Base-by-base conservation (phyloP, 2,329 filamentous ascomycete genomes). In the Akanthomyces uredinophilus region DNA sequence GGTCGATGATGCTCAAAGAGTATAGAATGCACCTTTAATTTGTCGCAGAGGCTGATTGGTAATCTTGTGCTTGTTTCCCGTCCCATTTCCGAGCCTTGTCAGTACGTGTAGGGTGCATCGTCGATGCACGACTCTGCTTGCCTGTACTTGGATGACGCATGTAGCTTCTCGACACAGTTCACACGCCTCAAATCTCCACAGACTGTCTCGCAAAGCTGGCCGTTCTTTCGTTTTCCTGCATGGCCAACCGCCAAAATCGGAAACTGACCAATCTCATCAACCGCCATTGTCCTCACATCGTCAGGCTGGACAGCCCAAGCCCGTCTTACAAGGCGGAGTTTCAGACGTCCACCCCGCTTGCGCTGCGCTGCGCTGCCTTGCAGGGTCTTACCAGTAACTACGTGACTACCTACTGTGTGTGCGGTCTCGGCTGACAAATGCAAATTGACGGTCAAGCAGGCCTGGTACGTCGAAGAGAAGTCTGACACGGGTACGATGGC, bases 391-490 rank as follows among this genome's bases (percentile, higher is more conserved):
- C 27, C n/a, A n/a, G n/a, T n/a, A n/a, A n/a, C n/a, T n/a, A n/a
- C n/a, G n/a, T n/a, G n/a, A n/a, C n/a, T n/a, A n/a, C n/a, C n/a
- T n/a, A n/a, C n/a, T n/a, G n/a, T 51, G 44, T 20, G 18, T 20
- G 22, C 27, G 20, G 14, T 32, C 24, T 20, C 10, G 27, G 58
- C 58, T 60, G 49, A 60, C 50, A 47, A 47, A 54, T 60, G 49
- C 58, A 24, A 60, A 53, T 47, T 18, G 27, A 47, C 39, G 47
- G 47, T 59, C 46, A 39, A 35, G 22, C 50, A 18, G 29, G 24
- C 37, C 14, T 54, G 18, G 32, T 6, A 49, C n/a, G 22, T n/a
- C 7, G 53, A 16, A 50, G 5, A 18, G 20, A 29, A 13, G 7
- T 5, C 22, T 24, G 32, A 37, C 29, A 29, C 18, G 35, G 29